Conservation (phyloP, 805 yeast genomes). For the Komagataella pseudopastoris region DNA sequence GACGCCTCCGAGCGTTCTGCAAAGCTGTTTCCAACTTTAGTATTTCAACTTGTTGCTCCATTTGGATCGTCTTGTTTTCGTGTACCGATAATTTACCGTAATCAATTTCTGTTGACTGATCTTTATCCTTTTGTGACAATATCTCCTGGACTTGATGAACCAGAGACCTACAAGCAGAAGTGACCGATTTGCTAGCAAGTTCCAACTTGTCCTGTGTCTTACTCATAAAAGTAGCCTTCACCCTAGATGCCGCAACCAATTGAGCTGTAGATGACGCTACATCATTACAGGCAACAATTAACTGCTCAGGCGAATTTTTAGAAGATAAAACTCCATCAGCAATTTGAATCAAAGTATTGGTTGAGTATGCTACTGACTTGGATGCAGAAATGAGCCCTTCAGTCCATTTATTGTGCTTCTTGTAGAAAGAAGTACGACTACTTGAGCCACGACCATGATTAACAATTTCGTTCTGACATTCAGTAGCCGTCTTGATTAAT, state of each 20-base stretch:
- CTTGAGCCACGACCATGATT: constrained; percentile 53
- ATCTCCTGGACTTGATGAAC: constrained; percentile 59
- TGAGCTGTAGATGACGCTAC: constrained; percentile 91
- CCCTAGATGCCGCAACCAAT: constrained; percentile 83
- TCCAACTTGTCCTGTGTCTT: constrained; percentile 68
- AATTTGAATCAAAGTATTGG: constrained; percentile 68
- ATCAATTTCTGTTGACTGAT: constrained; percentile 31
- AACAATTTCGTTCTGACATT: constrained; percentile 72
- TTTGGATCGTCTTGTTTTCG: constrained; percentile 74
- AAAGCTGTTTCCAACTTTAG: constrained; percentile 69
- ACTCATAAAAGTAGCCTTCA: constrained; percentile 66
- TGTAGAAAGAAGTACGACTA: constrained; percentile 63
- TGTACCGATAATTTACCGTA: constrained; percentile 56
- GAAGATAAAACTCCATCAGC: constrained; percentile 71
- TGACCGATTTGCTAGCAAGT: constrained; percentile 51
- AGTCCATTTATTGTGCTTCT: constrained; percentile 84
- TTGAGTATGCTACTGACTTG: constrained; percentile 72
- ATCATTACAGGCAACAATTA: constrained; percentile 82
- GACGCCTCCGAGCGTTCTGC: constrained; percentile 57
- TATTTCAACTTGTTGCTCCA: constrained; percentile 90
- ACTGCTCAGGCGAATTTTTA: constrained; percentile 61
- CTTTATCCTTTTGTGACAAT: constrained; percentile 20
- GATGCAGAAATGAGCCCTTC: constrained; percentile 89
- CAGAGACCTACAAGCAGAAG: constrained; percentile 61
- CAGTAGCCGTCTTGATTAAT: constrained; percentile 64